Evolutionary conservation across 352 stramenopile species (phyloP).

Genomic region (Thalassiosira mediterranea): DNA sequence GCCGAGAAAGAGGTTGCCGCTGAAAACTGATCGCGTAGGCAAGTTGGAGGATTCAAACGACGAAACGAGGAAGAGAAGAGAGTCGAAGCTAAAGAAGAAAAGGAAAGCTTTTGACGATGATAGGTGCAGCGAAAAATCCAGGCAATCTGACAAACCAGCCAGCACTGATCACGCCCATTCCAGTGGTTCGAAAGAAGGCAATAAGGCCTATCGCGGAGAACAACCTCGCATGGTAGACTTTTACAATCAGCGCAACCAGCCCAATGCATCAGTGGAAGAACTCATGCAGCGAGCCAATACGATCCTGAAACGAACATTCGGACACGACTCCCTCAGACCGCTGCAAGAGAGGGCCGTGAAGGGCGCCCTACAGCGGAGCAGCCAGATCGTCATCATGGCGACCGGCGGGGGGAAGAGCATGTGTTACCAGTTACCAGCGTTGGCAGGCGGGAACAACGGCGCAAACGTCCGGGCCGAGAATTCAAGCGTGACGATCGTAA

Average conservation of each 20-base stretch:
- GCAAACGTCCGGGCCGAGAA: constrained; percentile 30
- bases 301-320: constrained; percentile 61
- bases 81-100: constrained; percentile 30
- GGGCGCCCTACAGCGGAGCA: constrained; percentile 51
- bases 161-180: no score
- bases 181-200: no score
- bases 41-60: neutral
- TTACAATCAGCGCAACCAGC: constrained; percentile 25
- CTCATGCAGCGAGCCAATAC: constrained; percentile 27
- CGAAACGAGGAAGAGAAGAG: neutral
- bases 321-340: constrained; percentile 53
- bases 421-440: constrained; percentile 91
- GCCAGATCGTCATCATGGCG: constrained; percentile 94
- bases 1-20: constrained; percentile 8
- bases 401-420: constrained; percentile 98
- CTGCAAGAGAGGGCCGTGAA: constrained; percentile 65
- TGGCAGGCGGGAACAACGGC: constrained; percentile 76
- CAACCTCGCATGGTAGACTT: constrained; percentile 16
- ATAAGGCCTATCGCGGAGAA: no score
- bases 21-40: neutral
- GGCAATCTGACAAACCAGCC: no score
- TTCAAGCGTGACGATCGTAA: constrained; percentile 91
- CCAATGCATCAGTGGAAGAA: constrained; percentile 11
- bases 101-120: constrained; percentile 4
- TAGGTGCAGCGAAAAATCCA: neutral